Conservation (phyloP, 2,329 filamentous ascomycete species). For the Lasiodiplodia sp. region DNA sequence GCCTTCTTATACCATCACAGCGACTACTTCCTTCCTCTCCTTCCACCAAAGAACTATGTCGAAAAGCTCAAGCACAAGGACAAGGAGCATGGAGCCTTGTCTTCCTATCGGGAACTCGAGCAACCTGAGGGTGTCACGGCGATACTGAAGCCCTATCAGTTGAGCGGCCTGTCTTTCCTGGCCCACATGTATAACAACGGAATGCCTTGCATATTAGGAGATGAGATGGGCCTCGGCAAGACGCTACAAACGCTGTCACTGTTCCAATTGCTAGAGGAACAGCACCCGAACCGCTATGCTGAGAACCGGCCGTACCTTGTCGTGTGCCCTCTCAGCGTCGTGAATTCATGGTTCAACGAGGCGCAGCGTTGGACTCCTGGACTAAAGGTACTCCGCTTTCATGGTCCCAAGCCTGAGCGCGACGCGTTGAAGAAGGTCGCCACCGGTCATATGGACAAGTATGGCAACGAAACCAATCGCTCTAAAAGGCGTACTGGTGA, state of each 20-base stretch:
- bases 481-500: conserved; percentile 88
- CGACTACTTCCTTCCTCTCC: conserved; percentile 55
- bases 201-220: conserved; percentile 95
- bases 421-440: conserved; percentile 70
- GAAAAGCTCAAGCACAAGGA: conserved; percentile 43
- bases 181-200: conserved; percentile 99
- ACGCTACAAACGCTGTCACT: conserved; percentile 98
- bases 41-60: conserved; percentile 54
- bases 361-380: conserved; percentile 97
- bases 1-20: conserved; percentile 55
- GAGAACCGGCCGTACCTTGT: conserved; percentile 93
- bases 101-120: conserved; percentile 51
- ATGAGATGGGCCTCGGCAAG: conserved; percentile 99
- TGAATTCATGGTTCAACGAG: conserved; percentile 97
- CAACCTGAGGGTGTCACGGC: conserved; percentile 59
- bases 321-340: conserved; percentile 92
- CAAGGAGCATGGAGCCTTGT: conserved; percentile 34
- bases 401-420: conserved; percentile 83
- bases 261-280: conserved; percentile 95
- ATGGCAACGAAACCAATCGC: conserved; percentile 65
- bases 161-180: conserved; percentile 99
- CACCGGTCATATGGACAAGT: conserved; percentile 54
- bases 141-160: conserved; percentile 88
- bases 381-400: conserved; percentile 87
- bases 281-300: conserved; percentile 65